Evolutionary conservation across 306 rosid genomes (phyloP).

Genomic region (Cucumis hystrix): DNA sequence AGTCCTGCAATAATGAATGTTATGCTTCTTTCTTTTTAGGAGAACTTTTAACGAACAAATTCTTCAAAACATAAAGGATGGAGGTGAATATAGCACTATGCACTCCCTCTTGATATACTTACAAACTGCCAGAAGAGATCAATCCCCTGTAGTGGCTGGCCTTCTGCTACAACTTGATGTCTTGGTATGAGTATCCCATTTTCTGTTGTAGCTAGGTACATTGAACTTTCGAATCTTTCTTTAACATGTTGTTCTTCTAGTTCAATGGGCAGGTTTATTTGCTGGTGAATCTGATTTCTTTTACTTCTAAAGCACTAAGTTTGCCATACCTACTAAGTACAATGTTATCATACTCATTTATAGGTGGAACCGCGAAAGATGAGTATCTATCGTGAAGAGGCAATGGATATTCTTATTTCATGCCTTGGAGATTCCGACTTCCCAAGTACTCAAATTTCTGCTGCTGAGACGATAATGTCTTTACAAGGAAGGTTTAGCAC

Average conservation of each 20-base stretch:
- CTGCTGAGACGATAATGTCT: constrained; percentile 67
- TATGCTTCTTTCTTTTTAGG: constrained; percentile 28
- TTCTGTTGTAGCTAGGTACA: constrained; percentile 2
- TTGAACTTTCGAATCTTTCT: background rate
- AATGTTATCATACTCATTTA: constrained; percentile 14
- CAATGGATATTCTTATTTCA: constrained; percentile 64
- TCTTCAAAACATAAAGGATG: constrained; percentile 72
- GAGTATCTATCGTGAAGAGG: constrained; percentile 97
- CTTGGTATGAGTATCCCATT: constrained; percentile 44
- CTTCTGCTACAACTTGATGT: constrained; percentile 91
- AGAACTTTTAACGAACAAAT: constrained; percentile 64
- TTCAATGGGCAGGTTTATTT: background rate
- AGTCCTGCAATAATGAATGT: background rate
- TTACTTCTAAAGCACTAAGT: background rate
- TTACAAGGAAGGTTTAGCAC: constrained; percentile 69
- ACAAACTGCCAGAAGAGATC: constrained; percentile 55
- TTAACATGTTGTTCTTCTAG: background rate
- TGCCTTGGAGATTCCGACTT: constrained; percentile 61
- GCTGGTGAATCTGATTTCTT: background rate
- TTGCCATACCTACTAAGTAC: background rate
- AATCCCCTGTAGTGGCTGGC: constrained; percentile 75
- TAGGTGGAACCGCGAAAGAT: constrained; percentile 78
- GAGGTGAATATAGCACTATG: constrained; percentile 77
- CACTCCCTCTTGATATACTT: constrained; percentile 65
- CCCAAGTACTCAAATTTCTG: constrained; percentile 53